Conservation (phyloP, 148 eudicot genomes). For the Spergularia marina region DNA sequence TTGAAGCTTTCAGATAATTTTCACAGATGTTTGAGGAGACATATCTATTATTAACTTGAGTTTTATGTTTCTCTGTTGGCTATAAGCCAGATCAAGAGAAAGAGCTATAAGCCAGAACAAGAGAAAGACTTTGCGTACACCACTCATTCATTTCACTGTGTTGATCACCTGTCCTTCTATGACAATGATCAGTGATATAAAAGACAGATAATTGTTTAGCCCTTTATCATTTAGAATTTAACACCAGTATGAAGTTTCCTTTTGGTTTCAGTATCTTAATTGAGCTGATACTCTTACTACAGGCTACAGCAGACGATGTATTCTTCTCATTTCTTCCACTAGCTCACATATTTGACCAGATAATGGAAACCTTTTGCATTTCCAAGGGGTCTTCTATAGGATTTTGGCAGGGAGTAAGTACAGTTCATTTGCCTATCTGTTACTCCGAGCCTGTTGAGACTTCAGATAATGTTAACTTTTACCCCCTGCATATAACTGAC, state of each 20-base stretch:
- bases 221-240: too few species aligned
- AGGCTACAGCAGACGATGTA: slow-evolving; percentile 61
- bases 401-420: slow-evolving; percentile 94
- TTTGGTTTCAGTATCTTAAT: not conserved
- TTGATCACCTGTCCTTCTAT: not conserved
- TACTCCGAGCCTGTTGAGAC: not conserved
- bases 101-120: not conserved
- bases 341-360: slow-evolving; percentile 92
- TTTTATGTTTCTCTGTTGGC: not conserved
- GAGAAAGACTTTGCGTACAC: not conserved
- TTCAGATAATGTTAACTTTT: not conserved
- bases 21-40: not conserved
- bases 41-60: not conserved
- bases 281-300: slow-evolving; percentile 21
- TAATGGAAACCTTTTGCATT: slow-evolving; percentile 73
- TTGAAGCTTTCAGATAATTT: slow-evolving; percentile 3
- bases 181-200: not conserved
- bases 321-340: slow-evolving; percentile 95
- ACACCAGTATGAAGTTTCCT: not conserved
- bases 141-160: not conserved
- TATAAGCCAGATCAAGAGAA: not conserved
- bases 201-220: not conserved
- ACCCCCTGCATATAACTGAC: slow-evolving; percentile 20
- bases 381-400: slow-evolving; percentile 79
- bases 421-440: not conserved